These are phyloP conservation scores for Kodamaea alishanica DNA, from an alignment of 1,139 yeast genomes.

Conservation along the genomic window DNA sequence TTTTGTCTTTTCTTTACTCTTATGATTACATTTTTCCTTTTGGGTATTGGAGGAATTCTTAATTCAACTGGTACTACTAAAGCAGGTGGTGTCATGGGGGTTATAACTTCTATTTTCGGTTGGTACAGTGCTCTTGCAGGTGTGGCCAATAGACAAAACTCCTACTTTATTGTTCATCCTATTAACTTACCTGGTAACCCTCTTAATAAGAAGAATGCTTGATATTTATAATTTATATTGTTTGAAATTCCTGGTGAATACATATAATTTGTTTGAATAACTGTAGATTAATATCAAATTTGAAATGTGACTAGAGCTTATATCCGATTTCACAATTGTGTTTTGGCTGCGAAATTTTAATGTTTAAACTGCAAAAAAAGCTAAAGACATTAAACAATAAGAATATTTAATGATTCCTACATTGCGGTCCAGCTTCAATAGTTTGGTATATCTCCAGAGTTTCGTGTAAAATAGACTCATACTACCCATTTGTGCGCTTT, in stretches of 20 bases:
- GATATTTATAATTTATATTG: neutral
- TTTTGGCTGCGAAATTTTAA: neutral
- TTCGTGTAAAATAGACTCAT: too few species aligned
- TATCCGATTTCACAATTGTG: neutral
- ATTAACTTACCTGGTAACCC: conserved; percentile 28
- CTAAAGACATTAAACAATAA: too few species aligned
- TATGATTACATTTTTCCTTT: conserved; percentile 51
- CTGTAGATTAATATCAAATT: too few species aligned
- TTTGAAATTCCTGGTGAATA: neutral
- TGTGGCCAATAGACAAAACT: conserved; percentile 33
- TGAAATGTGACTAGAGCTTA: too few species aligned
- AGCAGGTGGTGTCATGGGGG: conserved; percentile 73
- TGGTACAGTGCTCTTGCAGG: conserved; percentile 54
- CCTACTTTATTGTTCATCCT: conserved; percentile 35
- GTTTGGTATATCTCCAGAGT: too few species aligned
- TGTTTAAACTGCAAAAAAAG: too few species aligned
- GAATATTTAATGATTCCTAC: too few species aligned
- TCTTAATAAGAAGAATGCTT: neutral
- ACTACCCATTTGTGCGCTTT: too few species aligned
- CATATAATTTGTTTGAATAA: neutral
- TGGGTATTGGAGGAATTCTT: conserved; percentile 56
- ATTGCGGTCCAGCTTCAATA: too few species aligned
- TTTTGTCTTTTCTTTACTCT: conserved; percentile 51
- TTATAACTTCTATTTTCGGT: conserved; percentile 57
- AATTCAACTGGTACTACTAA: conserved; percentile 42